Conservation (phyloP, 306 rosid species). For the Quercus mongolica region DNA sequence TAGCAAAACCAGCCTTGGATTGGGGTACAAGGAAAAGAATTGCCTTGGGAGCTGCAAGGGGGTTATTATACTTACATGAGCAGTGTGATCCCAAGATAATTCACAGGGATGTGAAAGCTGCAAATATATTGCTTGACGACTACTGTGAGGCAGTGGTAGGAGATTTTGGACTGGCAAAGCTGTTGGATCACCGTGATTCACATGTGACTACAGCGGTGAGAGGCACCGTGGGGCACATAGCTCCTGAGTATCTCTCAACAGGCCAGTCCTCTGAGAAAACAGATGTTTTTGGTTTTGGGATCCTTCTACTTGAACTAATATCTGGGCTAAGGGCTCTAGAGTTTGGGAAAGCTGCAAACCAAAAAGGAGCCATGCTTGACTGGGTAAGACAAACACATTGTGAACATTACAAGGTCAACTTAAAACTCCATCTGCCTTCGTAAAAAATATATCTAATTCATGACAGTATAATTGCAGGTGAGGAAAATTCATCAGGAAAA, state of each 20-base stretch:
- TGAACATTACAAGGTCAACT: neutral
- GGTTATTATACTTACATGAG: slow-evolving; percentile 82
- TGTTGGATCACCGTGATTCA: slow-evolving; percentile 84
- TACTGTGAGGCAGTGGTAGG: slow-evolving; percentile 93
- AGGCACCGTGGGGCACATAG: slow-evolving; percentile 98
- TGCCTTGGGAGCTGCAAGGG: slow-evolving; percentile 94
- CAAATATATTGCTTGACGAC: slow-evolving; percentile 89
- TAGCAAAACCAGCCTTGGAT: slow-evolving; percentile 80
- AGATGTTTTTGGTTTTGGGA: slow-evolving; percentile 95
- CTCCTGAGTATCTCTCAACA: slow-evolving; percentile 96
- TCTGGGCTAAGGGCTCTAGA: slow-evolving; percentile 91
- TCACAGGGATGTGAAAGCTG: slow-evolving; percentile 97
- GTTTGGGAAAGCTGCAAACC: slow-evolving; percentile 84
- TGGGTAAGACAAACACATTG: slow-evolving; percentile 56
- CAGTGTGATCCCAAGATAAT: slow-evolving; percentile 98
- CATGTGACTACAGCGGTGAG: slow-evolving; percentile 97
- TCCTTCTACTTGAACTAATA: slow-evolving; percentile 84
- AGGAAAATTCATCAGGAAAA: slow-evolving; percentile 84
- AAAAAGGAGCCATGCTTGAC: slow-evolving; percentile 95
- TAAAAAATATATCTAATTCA: neutral
- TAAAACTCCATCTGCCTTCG: neutral
- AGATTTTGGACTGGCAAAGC: slow-evolving; percentile 93
- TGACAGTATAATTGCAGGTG: slow-evolving; percentile 51
- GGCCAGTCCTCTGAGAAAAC: slow-evolving; percentile 99
- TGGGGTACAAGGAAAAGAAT: slow-evolving; percentile 92